Evolutionary conservation across 306 rosid species (phyloP).

Genomic region (Morella rubra): DNA sequence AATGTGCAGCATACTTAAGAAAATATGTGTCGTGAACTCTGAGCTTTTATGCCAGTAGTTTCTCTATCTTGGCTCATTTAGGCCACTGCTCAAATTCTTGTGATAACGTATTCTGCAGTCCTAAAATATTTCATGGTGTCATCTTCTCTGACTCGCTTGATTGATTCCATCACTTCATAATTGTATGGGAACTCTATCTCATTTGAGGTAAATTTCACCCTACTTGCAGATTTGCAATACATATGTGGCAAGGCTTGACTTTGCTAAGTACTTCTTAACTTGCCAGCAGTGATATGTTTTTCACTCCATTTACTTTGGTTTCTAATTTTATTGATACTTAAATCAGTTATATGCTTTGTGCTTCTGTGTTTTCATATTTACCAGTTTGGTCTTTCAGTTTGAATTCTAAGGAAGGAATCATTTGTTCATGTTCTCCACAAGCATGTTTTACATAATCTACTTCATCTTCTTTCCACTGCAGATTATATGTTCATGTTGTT

Average conservation of each 20-base stretch:
- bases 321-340: background rate
- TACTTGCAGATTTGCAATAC: background rate
- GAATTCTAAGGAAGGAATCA: background rate
- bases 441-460: background rate
- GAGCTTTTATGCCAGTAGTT: background rate
- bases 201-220: background rate
- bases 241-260: background rate
- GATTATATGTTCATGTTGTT: constrained; percentile 78
- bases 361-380: background rate
- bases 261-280: background rate
- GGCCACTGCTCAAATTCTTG: background rate
- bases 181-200: background rate
- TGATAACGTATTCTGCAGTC: background rate
- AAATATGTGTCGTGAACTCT: background rate
- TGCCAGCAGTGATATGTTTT: background rate
- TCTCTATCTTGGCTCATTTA: background rate
- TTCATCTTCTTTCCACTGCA: constrained; percentile 40
- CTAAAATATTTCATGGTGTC: background rate
- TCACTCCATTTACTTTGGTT: background rate
- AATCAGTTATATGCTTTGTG: background rate
- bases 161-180: background rate
- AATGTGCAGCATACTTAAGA: background rate
- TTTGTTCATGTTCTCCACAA: constrained; percentile 16
- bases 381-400: constrained; percentile 24
- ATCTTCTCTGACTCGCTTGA: background rate